Base-by-base conservation (phyloP, 1,284 basidiomycete species). In the Gymnopus androsaceus region DNA sequence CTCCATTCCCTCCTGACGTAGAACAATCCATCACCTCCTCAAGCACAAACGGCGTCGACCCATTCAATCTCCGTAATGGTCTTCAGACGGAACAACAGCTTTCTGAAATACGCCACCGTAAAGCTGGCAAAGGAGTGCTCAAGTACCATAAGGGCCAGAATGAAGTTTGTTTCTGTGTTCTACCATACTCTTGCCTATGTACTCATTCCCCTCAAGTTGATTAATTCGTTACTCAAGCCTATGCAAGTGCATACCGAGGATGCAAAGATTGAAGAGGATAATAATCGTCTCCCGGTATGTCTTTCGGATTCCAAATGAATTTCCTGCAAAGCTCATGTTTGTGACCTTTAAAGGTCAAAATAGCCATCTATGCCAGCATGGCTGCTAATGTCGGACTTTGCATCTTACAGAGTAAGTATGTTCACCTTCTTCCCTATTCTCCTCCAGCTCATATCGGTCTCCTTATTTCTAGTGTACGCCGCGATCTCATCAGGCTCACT, bases 281-380 rank as follows among this genome's bases (percentile, higher is more conserved):
- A 77, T 30, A 76, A n/a, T n/a, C n/a, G 80, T 34, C 84, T 90
- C 48, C 79, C 87, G 9, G 91, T 91, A 66, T 61, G 83, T 69
- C n/a, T n/a, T n/a, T n/a, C n/a, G 19, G 31, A 23, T n/a, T 31
- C 3, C 38, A 12, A 56, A 47, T 15, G 33, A n/a, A n/a, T n/a
- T n/a, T n/a, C n/a, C n/a, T n/a, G n/a, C n/a, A n/a, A n/a, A n/a
- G n/a, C n/a, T n/a, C n/a, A n/a, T n/a, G n/a, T n/a, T n/a, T n/a
- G n/a, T 65, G 56, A 62, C 11, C 54, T 68, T n/a, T 30, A 15
- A 69, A 94, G 85, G 85, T 96, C 61, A 92, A 89, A 74, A 89
- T 96, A 52, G 95, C 95, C 7, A 75, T 98, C 30, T 94, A 87
- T 70, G 86, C 88, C 15, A 94, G 91, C 65, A 81, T 98, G 42